Evolutionary conservation across 495 filamentous ascomycete genomes (phyloP), one percentile per base, ranked within the genome.

Genomic region (Aspergillus hancockii): DNA sequence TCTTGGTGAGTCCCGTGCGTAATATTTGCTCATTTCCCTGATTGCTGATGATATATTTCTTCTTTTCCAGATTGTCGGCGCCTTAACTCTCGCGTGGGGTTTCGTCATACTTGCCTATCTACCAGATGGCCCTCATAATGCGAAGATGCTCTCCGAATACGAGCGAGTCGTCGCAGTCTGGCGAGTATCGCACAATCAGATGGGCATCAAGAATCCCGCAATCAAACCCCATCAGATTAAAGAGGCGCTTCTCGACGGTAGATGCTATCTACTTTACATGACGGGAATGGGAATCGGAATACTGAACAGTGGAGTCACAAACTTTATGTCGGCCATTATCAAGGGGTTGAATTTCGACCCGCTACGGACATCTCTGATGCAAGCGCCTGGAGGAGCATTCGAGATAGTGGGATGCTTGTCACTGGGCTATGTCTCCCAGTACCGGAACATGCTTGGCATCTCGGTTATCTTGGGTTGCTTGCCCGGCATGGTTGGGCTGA

Each of bases 171-270:
- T 59, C n/a, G 30, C 53, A 18, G 31, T 43, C 25, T 36, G 34
- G 34, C 34, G 8, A 4, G 34, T 36, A 36, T 36, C 34, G 2
- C 31, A 25, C 21, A 59, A 59, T 32, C 49, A 47, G 18, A 58
- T 36, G 4, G 55, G 60, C 30, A 49, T 63, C 12, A 53, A 58
- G 25, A 54, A 63, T 25, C 34, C 34, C 34, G 13, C 34, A 36
- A 36, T 10, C 13, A 36, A 36, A 10, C 34, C 34, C 13, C 34
- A 36, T 10, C 8, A 36, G 34, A 36, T 36, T 9, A 36, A 36
- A 32, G 31, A 32, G 31, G 31, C 31, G 31, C 31, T 32, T 32
- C 31, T 32, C 31, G 34, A 36, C 34, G 34, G 34, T 2, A 36
- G 8, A 36, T 36, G 34, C 34, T 36, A 36, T 36, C 34, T 36